Evolutionary conservation across 305 asterid genomes (phyloP), one percentile per base, ranked within the genome.

Genomic region (Fraxinus xanthoxyloides): DNA sequence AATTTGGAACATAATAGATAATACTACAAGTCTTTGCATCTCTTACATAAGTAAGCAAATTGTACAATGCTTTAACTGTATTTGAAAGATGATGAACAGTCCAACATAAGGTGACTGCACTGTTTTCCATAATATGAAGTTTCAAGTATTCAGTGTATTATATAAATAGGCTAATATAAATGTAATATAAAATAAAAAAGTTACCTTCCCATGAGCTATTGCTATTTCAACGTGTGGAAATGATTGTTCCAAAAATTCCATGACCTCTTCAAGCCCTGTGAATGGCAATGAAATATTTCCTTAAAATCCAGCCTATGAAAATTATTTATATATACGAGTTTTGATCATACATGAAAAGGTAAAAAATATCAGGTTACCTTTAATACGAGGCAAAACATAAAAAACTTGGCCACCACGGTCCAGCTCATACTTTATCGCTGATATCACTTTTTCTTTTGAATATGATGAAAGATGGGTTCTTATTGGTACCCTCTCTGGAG

Each of bases 401-500:
- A 94, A 95, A 70, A 95, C 93, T 86, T 92, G 97, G 86, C 99
- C 99, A 78, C 90, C 95, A 69, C 97, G 98, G 86, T 93, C 92
- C 90, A 95, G 87, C 92, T 95, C 99, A 85, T 86, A 87, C 87
- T 85, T 90, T 84, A 95, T 92, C 77, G 99, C 99, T 77, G 96
- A 88, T 82, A 91, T 72, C 78, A 92, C 97, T 84, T 89, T 93
- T 84, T 90, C 94, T 87, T 90, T 85, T 17, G 91, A 81, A 88
- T 84, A 95, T 82, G 96, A 94, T 38, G 91, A 90, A 88, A 95
- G 99, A 91, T 93, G 96, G 40, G 98, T 93, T 87, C 85, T 91
- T 87, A 95, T 95, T 7, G 99, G 99, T 79, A 95, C 98, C 90
- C 99, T 93, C 89, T 95, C 98, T 19, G 99, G 99, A 80, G 99